phyloP scores from a whole-genome alignment of 2,329 filamentous ascomycete species.

The Fusarium fujikuroi region DNA sequence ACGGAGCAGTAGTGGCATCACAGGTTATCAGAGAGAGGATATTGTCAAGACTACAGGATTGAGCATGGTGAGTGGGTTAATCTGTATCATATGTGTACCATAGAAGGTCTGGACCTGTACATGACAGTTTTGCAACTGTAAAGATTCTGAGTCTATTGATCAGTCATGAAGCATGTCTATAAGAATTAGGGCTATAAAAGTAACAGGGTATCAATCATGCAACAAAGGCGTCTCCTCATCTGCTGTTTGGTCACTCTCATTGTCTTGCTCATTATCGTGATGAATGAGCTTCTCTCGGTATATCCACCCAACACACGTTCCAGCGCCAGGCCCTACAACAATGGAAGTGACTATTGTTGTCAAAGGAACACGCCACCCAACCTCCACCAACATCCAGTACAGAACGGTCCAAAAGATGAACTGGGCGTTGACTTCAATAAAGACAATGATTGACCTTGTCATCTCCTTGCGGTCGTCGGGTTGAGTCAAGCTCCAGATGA shows the following conservation, averaged over 20 bases:
- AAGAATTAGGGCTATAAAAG: background rate
- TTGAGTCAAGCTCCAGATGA: slow-evolving; percentile 54
- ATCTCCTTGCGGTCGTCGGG: slow-evolving; percentile 60
- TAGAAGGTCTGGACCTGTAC: slow-evolving; percentile 43
- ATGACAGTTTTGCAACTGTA: slow-evolving; percentile 37
- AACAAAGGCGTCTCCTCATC: slow-evolving; percentile 52
- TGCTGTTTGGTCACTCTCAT: slow-evolving; percentile 17
- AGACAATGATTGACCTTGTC: slow-evolving; percentile 58
- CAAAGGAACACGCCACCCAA: slow-evolving; percentile 55
- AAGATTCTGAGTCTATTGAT: slow-evolving; percentile 14
- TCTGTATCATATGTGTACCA: slow-evolving; percentile 47
- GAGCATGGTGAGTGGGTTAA: slow-evolving; percentile 31
- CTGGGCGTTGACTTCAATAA: slow-evolving; percentile 59
- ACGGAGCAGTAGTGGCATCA: slow-evolving; percentile 81
- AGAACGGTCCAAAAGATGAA: slow-evolving; percentile 60
- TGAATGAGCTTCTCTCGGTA: slow-evolving; percentile 52
- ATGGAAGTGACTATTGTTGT: slow-evolving; percentile 46
- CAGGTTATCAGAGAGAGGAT: slow-evolving; percentile 81
- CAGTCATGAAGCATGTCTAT: slow-evolving; percentile 35
- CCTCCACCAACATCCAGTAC: slow-evolving; percentile 65
- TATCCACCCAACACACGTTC: slow-evolving; percentile 53
- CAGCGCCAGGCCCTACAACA: slow-evolving; percentile 53
- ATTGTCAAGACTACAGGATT: slow-evolving; percentile 55
- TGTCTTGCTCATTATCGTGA: slow-evolving; percentile 21
- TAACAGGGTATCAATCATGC: slow-evolving; percentile 21